phyloP scores from a whole-genome alignment of 1,139 yeast species.

The Pichia sp. region DNA sequence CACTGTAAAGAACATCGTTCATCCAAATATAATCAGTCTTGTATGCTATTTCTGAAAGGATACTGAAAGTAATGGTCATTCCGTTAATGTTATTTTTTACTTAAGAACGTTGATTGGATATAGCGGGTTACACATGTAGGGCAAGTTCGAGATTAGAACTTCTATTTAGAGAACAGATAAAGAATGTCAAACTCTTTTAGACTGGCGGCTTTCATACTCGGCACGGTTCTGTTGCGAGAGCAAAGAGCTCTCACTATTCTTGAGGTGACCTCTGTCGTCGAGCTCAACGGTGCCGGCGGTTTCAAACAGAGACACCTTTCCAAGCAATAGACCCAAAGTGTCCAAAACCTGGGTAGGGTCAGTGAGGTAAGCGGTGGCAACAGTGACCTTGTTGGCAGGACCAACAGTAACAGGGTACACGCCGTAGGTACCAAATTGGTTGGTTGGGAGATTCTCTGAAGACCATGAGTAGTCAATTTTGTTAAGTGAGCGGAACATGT shows the following conservation, averaged over 20 bases:
- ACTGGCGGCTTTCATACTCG: constrained; percentile 6
- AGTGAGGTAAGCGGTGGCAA: constrained; percentile 80
- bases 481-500: constrained; percentile 79
- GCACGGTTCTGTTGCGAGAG: constrained; percentile 35
- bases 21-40: too few relatives aligned
- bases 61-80: neutral
- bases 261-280: constrained; percentile 67
- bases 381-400: constrained; percentile 83
- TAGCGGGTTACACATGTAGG: too few relatives aligned
- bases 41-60: neutral
- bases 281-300: constrained; percentile 68
- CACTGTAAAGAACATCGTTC: too few relatives aligned
- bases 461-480: constrained; percentile 46
- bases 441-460: constrained; percentile 31
- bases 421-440: constrained; percentile 49
- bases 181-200: too few relatives aligned
- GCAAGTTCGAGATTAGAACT: too few relatives aligned
- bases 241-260: constrained; percentile 39
- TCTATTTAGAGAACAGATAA: too few relatives aligned
- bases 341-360: constrained; percentile 86
- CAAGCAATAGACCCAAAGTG: constrained; percentile 72
- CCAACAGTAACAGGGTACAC: constrained; percentile 91
- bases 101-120: too few relatives aligned
- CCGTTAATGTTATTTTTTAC: too few relatives aligned
- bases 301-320: constrained; percentile 67